Conservation (phyloP, 208 protist genomes). For the Crithidia acanthocephali region DNA sequence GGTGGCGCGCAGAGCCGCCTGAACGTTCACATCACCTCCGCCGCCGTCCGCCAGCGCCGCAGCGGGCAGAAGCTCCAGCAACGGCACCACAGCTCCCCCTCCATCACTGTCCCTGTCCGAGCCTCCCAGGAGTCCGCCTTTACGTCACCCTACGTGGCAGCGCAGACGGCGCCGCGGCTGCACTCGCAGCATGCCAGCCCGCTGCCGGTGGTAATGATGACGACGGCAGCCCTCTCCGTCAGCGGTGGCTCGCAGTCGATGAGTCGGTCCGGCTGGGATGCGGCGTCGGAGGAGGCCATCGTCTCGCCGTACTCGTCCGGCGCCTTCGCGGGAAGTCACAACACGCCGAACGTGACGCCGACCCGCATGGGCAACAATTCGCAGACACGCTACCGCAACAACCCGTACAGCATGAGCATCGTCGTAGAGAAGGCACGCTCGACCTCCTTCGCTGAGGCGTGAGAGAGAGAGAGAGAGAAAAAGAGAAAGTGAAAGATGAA, state of each 20-base stretch:
- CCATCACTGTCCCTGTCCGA: background rate
- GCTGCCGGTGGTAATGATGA: slow-evolving; percentile 3
- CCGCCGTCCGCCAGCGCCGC: background rate
- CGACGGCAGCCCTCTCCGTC: background rate
- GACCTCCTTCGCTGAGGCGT: slow-evolving; percentile 4
- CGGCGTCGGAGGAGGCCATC: background rate
- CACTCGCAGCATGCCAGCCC: no score
- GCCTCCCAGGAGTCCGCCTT: background rate
- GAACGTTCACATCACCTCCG: slow-evolving; percentile 1
- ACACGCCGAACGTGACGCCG: slow-evolving; percentile 4
- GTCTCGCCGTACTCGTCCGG: background rate
- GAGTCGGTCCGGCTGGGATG: background rate
- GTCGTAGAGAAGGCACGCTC: background rate
- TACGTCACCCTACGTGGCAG: background rate
- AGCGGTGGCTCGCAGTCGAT: background rate
- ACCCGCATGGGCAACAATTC: background rate
- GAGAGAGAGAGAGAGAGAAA: background rate
- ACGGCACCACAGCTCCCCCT: background rate
- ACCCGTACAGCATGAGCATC: slow-evolving; percentile 40
- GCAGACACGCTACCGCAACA: slow-evolving; percentile 40
- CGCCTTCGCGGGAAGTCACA: slow-evolving; percentile 5
- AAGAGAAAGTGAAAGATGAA: background rate
- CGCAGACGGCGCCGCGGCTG: background rate
- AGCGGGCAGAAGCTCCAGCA: background rate
- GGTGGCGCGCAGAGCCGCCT: background rate